A percentile compares a stretch with the other conserved stretches of the same genome.
Evolutionary conservation across 352 stramenopile genomes (phyloP).

Genomic region (Globisporangium camurandrum): DNA sequence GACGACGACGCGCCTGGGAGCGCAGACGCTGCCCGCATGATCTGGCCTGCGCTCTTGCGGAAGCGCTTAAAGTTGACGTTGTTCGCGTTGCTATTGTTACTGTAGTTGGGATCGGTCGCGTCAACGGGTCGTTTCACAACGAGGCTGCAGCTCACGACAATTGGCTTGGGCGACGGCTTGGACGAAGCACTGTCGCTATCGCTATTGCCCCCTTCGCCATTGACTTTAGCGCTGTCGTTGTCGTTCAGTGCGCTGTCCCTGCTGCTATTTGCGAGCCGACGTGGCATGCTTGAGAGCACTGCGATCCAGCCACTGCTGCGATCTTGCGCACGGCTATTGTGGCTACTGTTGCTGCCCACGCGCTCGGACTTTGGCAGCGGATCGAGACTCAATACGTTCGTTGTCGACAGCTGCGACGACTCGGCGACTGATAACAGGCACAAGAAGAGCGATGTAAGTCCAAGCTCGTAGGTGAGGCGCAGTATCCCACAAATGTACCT

Average conservation of each 20-base stretch:
- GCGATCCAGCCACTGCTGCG: slow-evolving; percentile 20
- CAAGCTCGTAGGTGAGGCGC: too few relatives aligned
- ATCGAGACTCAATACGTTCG: slow-evolving; percentile 12
- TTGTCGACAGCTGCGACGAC: slow-evolving; percentile 1
- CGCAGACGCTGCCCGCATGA: slow-evolving; percentile 14
- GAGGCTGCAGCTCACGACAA: slow-evolving; percentile 43
- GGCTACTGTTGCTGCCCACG: neutral
- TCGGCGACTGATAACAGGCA: neutral
- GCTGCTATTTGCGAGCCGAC: too few relatives aligned
- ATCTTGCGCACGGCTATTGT: neutral
- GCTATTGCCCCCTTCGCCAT: slow-evolving; percentile 20
- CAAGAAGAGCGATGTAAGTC: too few relatives aligned
- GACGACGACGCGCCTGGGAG: neutral
- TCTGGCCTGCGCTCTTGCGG: slow-evolving; percentile 62
- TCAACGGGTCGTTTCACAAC: slow-evolving; percentile 37
- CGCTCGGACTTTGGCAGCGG: slow-evolving; percentile 1
- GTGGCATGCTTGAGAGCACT: slow-evolving; percentile 12
- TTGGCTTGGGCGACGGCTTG: too few relatives aligned
- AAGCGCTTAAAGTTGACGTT: slow-evolving; percentile 78
- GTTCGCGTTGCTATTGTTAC: slow-evolving; percentile 1
- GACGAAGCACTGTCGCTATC: slow-evolving; percentile 19
- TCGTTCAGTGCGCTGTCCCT: slow-evolving; percentile 6
- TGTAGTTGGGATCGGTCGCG: too few relatives aligned
- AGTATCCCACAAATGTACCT: too few relatives aligned
- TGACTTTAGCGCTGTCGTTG: slow-evolving; percentile 14